These are phyloP conservation scores for Hippophae rhamnoides DNA, from an alignment of 306 rosid species.

Conservation along the genomic window DNA sequence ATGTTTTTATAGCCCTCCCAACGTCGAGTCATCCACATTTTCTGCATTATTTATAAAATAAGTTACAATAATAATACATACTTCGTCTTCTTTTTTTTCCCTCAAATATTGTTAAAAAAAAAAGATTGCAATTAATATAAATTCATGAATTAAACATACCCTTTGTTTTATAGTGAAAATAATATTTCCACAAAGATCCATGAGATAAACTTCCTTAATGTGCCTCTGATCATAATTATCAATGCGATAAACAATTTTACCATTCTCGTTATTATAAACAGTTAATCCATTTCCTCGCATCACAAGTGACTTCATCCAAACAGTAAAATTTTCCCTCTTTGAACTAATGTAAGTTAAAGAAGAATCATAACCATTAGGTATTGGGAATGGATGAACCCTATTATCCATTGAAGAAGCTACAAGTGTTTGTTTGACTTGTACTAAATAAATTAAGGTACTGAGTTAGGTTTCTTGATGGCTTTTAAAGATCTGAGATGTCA, in stretches of 20 bases:
- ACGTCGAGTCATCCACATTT: constrained; percentile 44
- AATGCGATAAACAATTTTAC: constrained; percentile 61
- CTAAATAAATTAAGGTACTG: no score
- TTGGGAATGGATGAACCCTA: constrained; percentile 11
- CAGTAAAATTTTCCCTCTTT: constrained; percentile 48
- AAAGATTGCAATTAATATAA: no score
- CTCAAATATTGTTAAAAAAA: neutral
- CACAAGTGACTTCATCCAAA: constrained; percentile 92
- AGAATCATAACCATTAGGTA: neutral
- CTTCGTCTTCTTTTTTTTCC: neutral
- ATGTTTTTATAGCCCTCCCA: constrained; percentile 62
- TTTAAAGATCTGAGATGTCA: no score
- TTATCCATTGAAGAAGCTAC: constrained; percentile 18
- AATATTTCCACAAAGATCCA: constrained; percentile 62
- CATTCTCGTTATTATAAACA: constrained; percentile 47
- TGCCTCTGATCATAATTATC: constrained; percentile 72
- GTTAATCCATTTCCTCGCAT: constrained; percentile 82
- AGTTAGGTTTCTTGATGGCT: no score
- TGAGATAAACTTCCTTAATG: constrained; percentile 62
- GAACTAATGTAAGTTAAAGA: constrained; percentile 2
- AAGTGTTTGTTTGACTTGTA: no score
- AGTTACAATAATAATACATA: neutral
- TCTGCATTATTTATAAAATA: constrained; percentile 29
- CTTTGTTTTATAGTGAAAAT: constrained; percentile 47
- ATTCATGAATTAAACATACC: constrained; percentile 22